Evolutionary conservation across 148 eudicot genomes (phyloP).

Genomic region (Pharnaceum exiguum): DNA sequence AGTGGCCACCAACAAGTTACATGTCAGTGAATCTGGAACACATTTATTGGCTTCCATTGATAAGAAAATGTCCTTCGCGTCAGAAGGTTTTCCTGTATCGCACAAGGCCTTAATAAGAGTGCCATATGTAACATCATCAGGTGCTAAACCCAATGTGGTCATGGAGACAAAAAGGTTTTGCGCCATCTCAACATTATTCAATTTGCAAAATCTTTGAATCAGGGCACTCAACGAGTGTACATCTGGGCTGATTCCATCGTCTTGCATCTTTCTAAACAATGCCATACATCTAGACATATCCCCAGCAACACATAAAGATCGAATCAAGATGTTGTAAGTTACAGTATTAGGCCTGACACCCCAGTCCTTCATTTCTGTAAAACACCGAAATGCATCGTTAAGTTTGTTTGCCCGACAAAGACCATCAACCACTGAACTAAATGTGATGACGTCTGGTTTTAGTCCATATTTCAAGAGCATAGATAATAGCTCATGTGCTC

Average conservation of each 20-base stretch:
- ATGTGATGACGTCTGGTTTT: conserved; percentile 81
- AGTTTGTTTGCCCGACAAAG: conserved; percentile 69
- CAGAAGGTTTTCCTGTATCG: conserved; percentile 50
- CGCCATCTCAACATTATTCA: conserved; percentile 63
- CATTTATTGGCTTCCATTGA: conserved; percentile 77
- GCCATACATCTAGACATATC: conserved; percentile 50
- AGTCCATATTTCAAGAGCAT: conserved; percentile 64
- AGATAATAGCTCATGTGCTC: conserved; percentile 53
- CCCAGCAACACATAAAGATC: conserved; percentile 60
- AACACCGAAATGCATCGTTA: conserved; percentile 77
- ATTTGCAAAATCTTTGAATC: conserved; percentile 66
- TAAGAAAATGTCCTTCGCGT: conserved; percentile 54
- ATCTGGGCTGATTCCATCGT: conserved; percentile 69
- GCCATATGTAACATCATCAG: conserved; percentile 60
- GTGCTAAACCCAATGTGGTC: conserved; percentile 54
- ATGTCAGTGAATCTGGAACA: conserved; percentile 53
- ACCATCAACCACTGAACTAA: conserved; percentile 70
- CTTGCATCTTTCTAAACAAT: conserved; percentile 64
- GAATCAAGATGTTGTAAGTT: conserved; percentile 77
- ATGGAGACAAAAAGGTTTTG: conserved; percentile 63
- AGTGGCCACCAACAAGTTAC: conserved; percentile 46
- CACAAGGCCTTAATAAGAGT: conserved; percentile 75
- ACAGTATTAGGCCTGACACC: conserved; percentile 69
- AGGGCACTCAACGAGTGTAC: conserved; percentile 73
- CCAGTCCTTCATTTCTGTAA: conserved; percentile 82